Conservation (phyloP, 2,329 filamentous ascomycete species). For the Amylocarpus encephaloides region DNA sequence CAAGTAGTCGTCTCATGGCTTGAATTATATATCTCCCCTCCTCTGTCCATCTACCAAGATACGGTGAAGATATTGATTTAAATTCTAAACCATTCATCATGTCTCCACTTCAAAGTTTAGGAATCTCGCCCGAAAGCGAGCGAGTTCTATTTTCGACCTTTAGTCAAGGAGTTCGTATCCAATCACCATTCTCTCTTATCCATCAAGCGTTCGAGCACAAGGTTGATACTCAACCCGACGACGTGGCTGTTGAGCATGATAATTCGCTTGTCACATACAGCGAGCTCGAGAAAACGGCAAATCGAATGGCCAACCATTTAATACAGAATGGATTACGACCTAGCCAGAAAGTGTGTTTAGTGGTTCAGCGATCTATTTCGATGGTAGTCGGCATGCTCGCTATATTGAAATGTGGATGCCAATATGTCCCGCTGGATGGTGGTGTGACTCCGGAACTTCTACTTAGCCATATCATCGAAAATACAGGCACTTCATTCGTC, state of each 20-base stretch:
- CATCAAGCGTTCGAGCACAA: slow-evolving; percentile 30
- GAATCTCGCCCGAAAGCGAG: not conserved
- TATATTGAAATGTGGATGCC: slow-evolving; percentile 49
- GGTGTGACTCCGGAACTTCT: slow-evolving; percentile 44
- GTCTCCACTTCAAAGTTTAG: slow-evolving; percentile 1
- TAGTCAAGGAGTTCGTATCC: slow-evolving; percentile 23
- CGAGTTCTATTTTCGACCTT: slow-evolving; percentile 22
- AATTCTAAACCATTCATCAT: not conserved
- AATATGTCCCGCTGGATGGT: slow-evolving; percentile 55
- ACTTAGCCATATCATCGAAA: slow-evolving; percentile 42
- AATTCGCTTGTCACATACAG: slow-evolving; percentile 39
- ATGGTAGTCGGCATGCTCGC: slow-evolving; percentile 53
- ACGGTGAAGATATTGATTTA: too few relatives aligned
- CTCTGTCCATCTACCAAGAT: too few relatives aligned
- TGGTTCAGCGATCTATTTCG: slow-evolving; percentile 48
- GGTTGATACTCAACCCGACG: slow-evolving; percentile 34
- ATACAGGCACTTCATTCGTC: slow-evolving; percentile 40
- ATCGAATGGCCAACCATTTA: slow-evolving; percentile 38
- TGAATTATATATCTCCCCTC: too few relatives aligned
- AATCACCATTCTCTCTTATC: slow-evolving; percentile 32
- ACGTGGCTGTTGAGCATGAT: slow-evolving; percentile 35
- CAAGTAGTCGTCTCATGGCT: not conserved
- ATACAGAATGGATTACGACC: slow-evolving; percentile 36
- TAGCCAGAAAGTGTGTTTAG: slow-evolving; percentile 45
- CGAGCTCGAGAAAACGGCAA: slow-evolving; percentile 38